Percentiles rank a stretch among this genome's conserved stretches.
Conservation (phyloP, 2,329 filamentous ascomycete genomes). For the Botrytis elliptica region DNA sequence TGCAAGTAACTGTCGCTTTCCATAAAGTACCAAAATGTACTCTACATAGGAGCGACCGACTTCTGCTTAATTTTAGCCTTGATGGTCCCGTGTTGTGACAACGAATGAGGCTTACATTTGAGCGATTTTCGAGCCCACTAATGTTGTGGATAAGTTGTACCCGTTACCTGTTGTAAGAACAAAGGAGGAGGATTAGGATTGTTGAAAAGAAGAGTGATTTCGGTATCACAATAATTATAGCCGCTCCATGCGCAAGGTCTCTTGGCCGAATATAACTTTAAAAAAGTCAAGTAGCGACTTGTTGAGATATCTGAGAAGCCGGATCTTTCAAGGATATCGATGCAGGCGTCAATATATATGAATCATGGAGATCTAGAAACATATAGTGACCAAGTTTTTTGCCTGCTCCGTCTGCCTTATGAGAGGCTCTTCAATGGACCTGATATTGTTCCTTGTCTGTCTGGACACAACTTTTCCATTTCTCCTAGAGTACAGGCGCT, state of each 20-base stretch:
- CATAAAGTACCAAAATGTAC: neutral
- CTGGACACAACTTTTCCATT: neutral
- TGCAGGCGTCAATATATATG: neutral
- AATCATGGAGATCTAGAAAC: neutral
- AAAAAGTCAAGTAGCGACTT: neutral
- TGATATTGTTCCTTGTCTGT: neutral
- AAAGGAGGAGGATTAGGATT: neutral
- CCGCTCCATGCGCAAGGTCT: neutral
- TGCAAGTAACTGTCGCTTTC: neutral
- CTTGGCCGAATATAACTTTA: neutral
- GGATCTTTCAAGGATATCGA: neutral
- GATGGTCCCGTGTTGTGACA: slow-evolving; percentile 13
- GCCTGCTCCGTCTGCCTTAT: neutral
- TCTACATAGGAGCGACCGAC: neutral
- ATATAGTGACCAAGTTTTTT: neutral
- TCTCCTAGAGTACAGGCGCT: slow-evolving; percentile 5
- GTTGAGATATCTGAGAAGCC: neutral
- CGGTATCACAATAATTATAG: neutral
- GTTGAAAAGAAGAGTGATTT: neutral
- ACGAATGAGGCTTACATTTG: slow-evolving; percentile 12
- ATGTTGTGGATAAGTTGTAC: slow-evolving; percentile 16
- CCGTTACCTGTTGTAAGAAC: neutral
- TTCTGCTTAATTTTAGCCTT: neutral
- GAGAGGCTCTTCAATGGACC: neutral
- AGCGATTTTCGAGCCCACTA: slow-evolving; percentile 13